phyloP scores from a whole-genome alignment of 495 filamentous ascomycete genomes.

The Podospora anserina region DNA sequence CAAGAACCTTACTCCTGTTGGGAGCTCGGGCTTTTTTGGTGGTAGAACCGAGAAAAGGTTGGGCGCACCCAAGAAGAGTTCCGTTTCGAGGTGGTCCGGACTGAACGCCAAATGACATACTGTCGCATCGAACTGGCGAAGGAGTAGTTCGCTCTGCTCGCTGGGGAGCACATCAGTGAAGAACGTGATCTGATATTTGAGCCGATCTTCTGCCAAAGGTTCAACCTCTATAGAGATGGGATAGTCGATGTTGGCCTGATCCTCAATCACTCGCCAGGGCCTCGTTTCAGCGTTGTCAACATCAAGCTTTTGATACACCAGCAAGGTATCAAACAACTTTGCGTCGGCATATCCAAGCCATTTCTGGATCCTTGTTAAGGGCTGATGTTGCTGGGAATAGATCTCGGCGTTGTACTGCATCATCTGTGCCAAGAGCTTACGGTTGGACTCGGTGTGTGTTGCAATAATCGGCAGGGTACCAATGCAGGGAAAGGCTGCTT shows the following conservation, averaged over 20 bases:
- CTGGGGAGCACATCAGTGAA: slow-evolving; percentile 55
- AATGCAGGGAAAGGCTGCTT: slow-evolving; percentile 67
- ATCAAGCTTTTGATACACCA: slow-evolving; percentile 67
- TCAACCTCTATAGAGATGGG: slow-evolving; percentile 71
- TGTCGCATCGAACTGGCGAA: slow-evolving; percentile 59
- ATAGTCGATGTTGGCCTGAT: slow-evolving; percentile 53
- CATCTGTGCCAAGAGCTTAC: slow-evolving; percentile 53
- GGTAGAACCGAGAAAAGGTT: slow-evolving; percentile 55
- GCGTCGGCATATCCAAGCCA: slow-evolving; percentile 57
- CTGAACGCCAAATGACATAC: slow-evolving; percentile 45
- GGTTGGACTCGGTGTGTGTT: slow-evolving; percentile 48
- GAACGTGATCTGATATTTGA: slow-evolving; percentile 62
- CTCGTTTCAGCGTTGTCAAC: not conserved
- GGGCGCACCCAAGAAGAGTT: slow-evolving; percentile 21
- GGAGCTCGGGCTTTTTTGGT: slow-evolving; percentile 44
- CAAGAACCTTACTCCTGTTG: slow-evolving; percentile 45
- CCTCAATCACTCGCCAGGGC: slow-evolving; percentile 33
- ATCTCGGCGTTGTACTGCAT: slow-evolving; percentile 59
- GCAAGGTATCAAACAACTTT: slow-evolving; percentile 71
- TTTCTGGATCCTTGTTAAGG: slow-evolving; percentile 63
- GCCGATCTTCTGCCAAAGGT: slow-evolving; percentile 38
- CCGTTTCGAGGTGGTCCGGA: slow-evolving; percentile 30
- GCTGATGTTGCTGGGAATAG: slow-evolving; percentile 65
- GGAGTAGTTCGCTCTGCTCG: slow-evolving; percentile 58
- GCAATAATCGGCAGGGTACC: slow-evolving; percentile 66